phyloP scores from a whole-genome alignment of 1,139 yeast species.

The Nakaseomyces nivariensis region DNA sequence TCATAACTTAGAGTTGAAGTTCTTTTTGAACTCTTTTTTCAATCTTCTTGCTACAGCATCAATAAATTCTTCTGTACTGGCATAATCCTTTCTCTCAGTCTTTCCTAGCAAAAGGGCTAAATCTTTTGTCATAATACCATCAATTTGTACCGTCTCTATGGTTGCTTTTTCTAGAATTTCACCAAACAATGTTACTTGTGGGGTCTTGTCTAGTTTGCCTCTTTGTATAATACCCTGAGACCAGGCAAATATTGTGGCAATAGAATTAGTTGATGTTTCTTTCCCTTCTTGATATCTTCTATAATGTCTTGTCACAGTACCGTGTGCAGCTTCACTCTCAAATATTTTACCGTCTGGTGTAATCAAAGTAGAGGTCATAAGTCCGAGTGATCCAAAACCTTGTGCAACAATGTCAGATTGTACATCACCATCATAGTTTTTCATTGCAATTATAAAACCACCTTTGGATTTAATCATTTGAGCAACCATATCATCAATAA shows the following conservation, averaged over 20 bases:
- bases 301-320: constrained; percentile 93
- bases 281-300: constrained; percentile 92
- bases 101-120: constrained; percentile 81
- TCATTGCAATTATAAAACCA: constrained; percentile 89
- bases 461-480: constrained; percentile 95
- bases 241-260: constrained; percentile 98
- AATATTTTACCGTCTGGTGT: constrained; percentile 94
- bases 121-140: constrained; percentile 91
- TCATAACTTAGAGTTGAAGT: not conserved
- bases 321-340: constrained; percentile 96
- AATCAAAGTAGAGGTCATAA: constrained; percentile 89
- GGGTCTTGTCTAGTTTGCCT: constrained; percentile 79
- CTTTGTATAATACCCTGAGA: constrained; percentile 85
- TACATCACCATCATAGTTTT: constrained; percentile 96
- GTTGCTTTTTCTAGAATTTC: constrained; percentile 71
- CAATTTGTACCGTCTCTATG: constrained; percentile 73
- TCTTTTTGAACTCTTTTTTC: constrained; percentile 16
- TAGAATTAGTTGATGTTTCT: constrained; percentile 95
- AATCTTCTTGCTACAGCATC: constrained; percentile 62
- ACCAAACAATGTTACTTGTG: constrained; percentile 74
- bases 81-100: constrained; percentile 70
- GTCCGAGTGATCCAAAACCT: constrained; percentile 92
- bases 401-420: constrained; percentile 96
- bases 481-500: constrained; percentile 97
- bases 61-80: constrained; percentile 83